Percentiles rank a stretch among this genome's conserved stretches.
These are phyloP conservation scores for Dichomitus squalens DNA, from an alignment of 1,284 basidiomycete species.

Conservation along the genomic window DNA sequence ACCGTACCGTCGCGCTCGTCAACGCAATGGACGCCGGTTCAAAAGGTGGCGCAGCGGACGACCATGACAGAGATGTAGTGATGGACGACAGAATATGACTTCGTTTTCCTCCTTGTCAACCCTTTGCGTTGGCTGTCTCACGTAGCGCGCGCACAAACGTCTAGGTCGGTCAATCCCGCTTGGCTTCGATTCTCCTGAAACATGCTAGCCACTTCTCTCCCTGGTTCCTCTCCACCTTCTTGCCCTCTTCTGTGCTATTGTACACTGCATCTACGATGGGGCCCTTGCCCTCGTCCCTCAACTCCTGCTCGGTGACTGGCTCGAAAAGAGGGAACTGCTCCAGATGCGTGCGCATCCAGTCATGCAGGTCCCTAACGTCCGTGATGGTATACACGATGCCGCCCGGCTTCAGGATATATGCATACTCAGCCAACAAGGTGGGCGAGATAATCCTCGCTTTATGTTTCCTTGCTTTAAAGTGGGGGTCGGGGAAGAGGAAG, in stretches of 20 bases:
- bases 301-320: conserved; percentile 71
- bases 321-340: conserved; percentile 88
- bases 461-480: conserved; percentile 98
- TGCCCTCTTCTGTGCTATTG: conserved; percentile 92
- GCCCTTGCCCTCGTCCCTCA: conserved; percentile 74
- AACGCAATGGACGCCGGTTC: conserved; percentile 42
- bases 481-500: conserved; percentile 98
- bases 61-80: conserved; percentile 23
- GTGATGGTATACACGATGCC: conserved; percentile 98
- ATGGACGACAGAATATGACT: conserved; percentile 27
- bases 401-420: conserved; percentile 88
- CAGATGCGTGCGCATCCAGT: conserved; percentile 95
- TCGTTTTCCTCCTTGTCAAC: background rate
- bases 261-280: conserved; percentile 81
- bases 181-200: conserved; percentile 63
- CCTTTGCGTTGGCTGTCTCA: background rate
- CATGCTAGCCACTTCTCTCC: conserved; percentile 91
- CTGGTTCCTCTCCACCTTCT: conserved; percentile 92
- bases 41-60: conserved; percentile 18
- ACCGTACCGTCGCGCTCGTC: conserved; percentile 65
- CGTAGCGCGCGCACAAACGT: conserved; percentile 1
- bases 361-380: conserved; percentile 92
- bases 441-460: conserved; percentile 98
- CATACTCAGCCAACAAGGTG: conserved; percentile 92
- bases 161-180: conserved; percentile 22